Evolutionary conservation across 805 yeast species (phyloP).

Genomic region (Ogataea pini): DNA sequence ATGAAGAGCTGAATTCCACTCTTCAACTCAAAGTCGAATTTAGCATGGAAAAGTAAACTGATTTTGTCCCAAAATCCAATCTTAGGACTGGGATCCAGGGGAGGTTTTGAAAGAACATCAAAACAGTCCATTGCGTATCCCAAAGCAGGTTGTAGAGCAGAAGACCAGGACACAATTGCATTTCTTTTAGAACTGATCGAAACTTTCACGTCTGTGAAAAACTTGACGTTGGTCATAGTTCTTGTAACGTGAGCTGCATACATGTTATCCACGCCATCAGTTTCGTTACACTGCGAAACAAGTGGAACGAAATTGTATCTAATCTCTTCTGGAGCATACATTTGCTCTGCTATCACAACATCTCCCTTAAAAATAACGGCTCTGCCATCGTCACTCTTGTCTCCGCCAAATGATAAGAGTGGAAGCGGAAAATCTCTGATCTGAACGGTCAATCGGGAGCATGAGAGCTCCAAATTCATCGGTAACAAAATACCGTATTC

Average conservation of each 20-base stretch:
- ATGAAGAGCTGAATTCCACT: constrained; percentile 62
- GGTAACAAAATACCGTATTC: constrained; percentile 59
- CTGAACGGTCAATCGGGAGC: constrained; percentile 44
- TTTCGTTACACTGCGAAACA: constrained; percentile 36
- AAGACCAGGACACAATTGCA: constrained; percentile 62
- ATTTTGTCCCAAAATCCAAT: constrained; percentile 76
- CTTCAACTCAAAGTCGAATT: constrained; percentile 45
- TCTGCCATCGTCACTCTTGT: constrained; percentile 43
- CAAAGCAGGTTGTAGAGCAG: constrained; percentile 60
- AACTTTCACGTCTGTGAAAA: constrained; percentile 50
- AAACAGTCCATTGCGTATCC: constrained; percentile 63
- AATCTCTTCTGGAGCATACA: constrained; percentile 50
- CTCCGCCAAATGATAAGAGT: constrained; percentile 47
- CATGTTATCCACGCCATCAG: constrained; percentile 42
- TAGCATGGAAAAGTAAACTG: constrained; percentile 56
- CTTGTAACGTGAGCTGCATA: constrained; percentile 60
- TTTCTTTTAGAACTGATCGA: constrained; percentile 46
- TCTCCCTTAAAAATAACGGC: constrained; percentile 45
- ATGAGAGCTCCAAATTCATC: constrained; percentile 44
- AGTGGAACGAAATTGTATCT: constrained; percentile 52
- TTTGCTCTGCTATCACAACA: constrained; percentile 58
- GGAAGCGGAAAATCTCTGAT: constrained; percentile 62
- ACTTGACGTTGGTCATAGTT: constrained; percentile 63
- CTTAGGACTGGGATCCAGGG: constrained; percentile 61
- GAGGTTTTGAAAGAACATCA: constrained; percentile 69